Conservation (phyloP, 192 early-diverging fungal species). For the Obelidium mucronatum region DNA sequence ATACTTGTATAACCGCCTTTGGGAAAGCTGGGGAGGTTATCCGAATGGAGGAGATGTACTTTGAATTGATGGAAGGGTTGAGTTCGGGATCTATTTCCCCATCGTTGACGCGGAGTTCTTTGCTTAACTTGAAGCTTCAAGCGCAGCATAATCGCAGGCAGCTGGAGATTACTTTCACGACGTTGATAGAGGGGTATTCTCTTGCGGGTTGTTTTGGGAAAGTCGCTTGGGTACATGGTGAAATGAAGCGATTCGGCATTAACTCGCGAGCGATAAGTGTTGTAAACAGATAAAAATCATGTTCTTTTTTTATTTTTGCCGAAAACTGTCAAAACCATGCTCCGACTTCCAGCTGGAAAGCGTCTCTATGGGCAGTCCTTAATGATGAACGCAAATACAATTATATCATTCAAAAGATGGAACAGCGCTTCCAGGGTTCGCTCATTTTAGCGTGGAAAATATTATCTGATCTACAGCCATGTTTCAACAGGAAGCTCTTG, state of each 20-base stretch:
- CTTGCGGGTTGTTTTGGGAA: not conserved
- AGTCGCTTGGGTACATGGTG: conserved; percentile 19
- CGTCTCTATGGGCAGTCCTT: too few relatives aligned
- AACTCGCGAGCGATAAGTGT: too few relatives aligned
- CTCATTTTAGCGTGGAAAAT: too few relatives aligned
- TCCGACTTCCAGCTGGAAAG: too few relatives aligned
- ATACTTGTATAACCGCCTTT: conserved; percentile 7
- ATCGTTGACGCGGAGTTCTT: not conserved
- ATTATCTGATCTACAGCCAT: too few relatives aligned
- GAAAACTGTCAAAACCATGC: too few relatives aligned
- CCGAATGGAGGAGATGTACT: conserved; percentile 10
- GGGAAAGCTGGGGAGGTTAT: not conserved
- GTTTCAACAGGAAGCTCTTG: too few relatives aligned
- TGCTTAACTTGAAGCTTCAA: not conserved
- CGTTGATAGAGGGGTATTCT: conserved; percentile 14
- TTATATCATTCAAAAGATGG: too few relatives aligned
- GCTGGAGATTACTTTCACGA: conserved; percentile 17
- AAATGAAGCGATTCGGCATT: not conserved
- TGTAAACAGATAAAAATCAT: too few relatives aligned
- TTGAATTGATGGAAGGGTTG: conserved; percentile 18
- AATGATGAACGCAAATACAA: too few relatives aligned
- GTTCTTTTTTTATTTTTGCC: too few relatives aligned
- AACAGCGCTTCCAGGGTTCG: too few relatives aligned
- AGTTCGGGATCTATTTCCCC: not conserved
- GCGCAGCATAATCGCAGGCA: not conserved